phyloP scores from a whole-genome alignment of 495 filamentous ascomycete species.

The Aspergillus bertholletiae region DNA sequence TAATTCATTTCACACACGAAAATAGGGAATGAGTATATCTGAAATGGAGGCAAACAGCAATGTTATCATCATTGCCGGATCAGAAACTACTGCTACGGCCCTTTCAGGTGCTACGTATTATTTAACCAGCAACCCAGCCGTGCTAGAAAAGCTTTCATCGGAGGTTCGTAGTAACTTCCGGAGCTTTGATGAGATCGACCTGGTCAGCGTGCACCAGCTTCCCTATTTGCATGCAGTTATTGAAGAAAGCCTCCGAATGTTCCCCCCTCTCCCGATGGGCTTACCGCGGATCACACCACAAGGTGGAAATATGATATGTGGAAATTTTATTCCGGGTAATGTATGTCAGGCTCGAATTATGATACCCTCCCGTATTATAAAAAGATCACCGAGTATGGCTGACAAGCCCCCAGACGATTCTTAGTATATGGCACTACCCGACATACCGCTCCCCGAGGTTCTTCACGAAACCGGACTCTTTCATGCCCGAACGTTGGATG shows the following conservation, averaged over 20 bases:
- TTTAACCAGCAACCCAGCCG: conserved; percentile 43
- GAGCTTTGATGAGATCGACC: conserved; percentile 48
- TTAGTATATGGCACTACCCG: conserved; percentile 44
- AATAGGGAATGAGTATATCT: conserved; percentile 36
- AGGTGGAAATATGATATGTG: conserved; percentile 42
- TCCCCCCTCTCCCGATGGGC: conserved; percentile 50
- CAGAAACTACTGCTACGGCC: conserved; percentile 59
- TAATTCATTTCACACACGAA: conserved; percentile 10
- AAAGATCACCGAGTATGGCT: too few species aligned
- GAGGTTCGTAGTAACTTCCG: conserved; percentile 50
- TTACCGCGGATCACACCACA: conserved; percentile 43
- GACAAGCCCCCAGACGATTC: conserved; percentile 45
- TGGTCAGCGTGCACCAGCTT: conserved; percentile 39
- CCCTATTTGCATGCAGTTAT: conserved; percentile 54
- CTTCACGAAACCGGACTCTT: background rate
- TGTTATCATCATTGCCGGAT: conserved; percentile 46
- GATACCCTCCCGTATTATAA: background rate
- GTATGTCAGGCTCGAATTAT: conserved; percentile 13
- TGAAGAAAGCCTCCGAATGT: conserved; percentile 54
- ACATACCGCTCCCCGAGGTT: conserved; percentile 23
- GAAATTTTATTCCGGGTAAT: conserved; percentile 35
- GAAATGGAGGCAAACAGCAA: conserved; percentile 40
- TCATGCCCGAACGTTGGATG: background rate
- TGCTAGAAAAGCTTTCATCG: conserved; percentile 38
- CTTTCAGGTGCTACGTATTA: conserved; percentile 52